Conservation (phyloP, 225 moss, liverwort and hornwort species). For the Climacium dendroides region DNA sequence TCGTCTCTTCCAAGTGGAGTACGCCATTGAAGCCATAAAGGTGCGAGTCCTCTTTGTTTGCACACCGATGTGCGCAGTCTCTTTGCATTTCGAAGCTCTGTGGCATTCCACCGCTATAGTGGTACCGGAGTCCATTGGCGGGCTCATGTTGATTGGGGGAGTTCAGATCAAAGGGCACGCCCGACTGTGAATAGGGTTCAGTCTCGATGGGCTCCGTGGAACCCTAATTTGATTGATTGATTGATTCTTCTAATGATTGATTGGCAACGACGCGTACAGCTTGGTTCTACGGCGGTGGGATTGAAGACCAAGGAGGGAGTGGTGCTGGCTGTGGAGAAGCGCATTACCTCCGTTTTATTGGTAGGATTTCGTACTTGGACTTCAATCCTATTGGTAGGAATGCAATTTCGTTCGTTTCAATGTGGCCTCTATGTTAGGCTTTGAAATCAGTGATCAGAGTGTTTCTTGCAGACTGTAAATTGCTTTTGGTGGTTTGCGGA, state of each 20-base stretch:
- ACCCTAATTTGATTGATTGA: neutral
- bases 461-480: neutral
- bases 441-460: neutral
- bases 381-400: neutral
- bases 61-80: too few relatives aligned
- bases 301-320: constrained; percentile 37
- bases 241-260: neutral
- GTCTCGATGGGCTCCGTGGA: neutral
- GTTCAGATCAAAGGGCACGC: neutral
- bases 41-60: neutral
- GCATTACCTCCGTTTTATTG: constrained; percentile 35
- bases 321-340: constrained; percentile 31
- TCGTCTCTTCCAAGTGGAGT: constrained; percentile 49
- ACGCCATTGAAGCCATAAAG: constrained; percentile 53
- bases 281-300: constrained; percentile 44
- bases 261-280: constrained; percentile 2
- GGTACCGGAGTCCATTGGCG: neutral
- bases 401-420: neutral
- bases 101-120: neutral
- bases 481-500: neutral
- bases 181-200: neutral
- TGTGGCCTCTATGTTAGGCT: neutral
- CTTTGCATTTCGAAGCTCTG: neutral
- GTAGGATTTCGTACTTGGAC: neutral
- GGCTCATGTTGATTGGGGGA: neutral